Conservation (phyloP, 768 basidiomycete genomes). For the Calocera viscosa region DNA sequence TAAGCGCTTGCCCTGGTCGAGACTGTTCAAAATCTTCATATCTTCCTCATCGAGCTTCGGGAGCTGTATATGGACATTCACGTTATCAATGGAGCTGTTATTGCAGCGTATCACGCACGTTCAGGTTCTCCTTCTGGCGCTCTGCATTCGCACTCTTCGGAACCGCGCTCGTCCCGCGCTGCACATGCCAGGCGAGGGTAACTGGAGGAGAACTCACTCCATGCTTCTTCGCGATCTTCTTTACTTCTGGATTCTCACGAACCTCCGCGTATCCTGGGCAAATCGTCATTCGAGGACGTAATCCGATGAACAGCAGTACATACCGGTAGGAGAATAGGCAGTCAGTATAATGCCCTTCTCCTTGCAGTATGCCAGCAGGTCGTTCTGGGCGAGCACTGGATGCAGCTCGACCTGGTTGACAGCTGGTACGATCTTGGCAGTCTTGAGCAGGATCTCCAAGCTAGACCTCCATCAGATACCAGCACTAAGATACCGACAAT, state of each 20-base stretch:
- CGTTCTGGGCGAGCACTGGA: conserved; percentile 41
- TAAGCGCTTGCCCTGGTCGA: conserved; percentile 27
- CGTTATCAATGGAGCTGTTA: not conserved
- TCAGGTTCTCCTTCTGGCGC: conserved; percentile 42
- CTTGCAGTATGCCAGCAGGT: conserved; percentile 37
- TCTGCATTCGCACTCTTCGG: conserved; percentile 39
- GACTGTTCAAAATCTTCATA: conserved; percentile 25
- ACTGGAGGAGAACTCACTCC: conserved; percentile 37
- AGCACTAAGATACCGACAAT: not conserved
- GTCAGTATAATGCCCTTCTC: conserved; percentile 39
- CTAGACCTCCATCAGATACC: not conserved
- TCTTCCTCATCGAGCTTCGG: conserved; percentile 27
- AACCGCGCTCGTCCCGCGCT: conserved; percentile 34
- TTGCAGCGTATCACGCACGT: conserved; percentile 24
- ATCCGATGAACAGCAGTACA: not conserved
- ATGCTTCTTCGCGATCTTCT: conserved; percentile 38
- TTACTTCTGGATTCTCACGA: conserved; percentile 36
- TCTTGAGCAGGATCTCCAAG: conserved; percentile 32
- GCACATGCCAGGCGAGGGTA: conserved; percentile 41
- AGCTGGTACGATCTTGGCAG: conserved; percentile 47
- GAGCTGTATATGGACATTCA: conserved; percentile 25
- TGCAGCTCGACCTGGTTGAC: conserved; percentile 55
- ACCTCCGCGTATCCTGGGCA: conserved; percentile 33
- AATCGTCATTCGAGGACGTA: not conserved
- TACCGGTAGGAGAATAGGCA: conserved; percentile 41